A percentile compares a stretch with the other conserved stretches of the same genome.
These are phyloP conservation scores for Poa annua DNA, from an alignment of 176 grass and related monocot species.

Conservation along the genomic window DNA sequence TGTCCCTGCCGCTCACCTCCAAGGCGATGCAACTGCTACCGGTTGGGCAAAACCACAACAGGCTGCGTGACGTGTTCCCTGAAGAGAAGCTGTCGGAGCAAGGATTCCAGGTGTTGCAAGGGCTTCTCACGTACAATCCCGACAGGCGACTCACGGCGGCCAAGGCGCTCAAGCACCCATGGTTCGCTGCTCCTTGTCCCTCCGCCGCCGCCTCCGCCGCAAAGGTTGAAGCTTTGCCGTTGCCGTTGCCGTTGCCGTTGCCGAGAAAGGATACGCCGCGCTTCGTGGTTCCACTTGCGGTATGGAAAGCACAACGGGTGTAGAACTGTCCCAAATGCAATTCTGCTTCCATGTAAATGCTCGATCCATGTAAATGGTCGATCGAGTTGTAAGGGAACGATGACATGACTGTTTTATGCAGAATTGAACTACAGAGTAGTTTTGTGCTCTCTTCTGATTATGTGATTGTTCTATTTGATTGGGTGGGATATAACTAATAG, in stretches of 20 bases:
- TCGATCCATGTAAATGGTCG: not conserved
- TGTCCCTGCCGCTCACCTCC: not conserved
- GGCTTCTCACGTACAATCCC: constrained; percentile 1
- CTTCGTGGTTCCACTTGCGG: not conserved
- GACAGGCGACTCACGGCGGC: not conserved
- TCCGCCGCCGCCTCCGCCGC: not conserved
- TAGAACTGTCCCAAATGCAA: not conserved
- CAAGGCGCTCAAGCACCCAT: not conserved
- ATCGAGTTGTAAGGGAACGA: not conserved
- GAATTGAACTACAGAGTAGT: not conserved
- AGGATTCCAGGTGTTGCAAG: constrained; percentile 32
- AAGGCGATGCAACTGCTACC: not conserved
- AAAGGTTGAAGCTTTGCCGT: not conserved
- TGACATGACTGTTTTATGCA: not conserved
- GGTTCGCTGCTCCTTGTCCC: not conserved
- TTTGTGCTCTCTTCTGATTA: not conserved
- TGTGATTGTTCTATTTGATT: not conserved
- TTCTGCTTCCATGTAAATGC: not conserved
- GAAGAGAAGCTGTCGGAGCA: constrained; percentile 13
- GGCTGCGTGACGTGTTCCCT: constrained; percentile 31
- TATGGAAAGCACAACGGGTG: not conserved
- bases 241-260: no score
- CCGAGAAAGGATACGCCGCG: not conserved
- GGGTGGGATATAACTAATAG: no score
- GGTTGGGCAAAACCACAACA: not conserved